These are phyloP conservation scores for Hyphopichia khmerensis DNA, from an alignment of 1,139 yeast genomes.

Conservation along the genomic window DNA sequence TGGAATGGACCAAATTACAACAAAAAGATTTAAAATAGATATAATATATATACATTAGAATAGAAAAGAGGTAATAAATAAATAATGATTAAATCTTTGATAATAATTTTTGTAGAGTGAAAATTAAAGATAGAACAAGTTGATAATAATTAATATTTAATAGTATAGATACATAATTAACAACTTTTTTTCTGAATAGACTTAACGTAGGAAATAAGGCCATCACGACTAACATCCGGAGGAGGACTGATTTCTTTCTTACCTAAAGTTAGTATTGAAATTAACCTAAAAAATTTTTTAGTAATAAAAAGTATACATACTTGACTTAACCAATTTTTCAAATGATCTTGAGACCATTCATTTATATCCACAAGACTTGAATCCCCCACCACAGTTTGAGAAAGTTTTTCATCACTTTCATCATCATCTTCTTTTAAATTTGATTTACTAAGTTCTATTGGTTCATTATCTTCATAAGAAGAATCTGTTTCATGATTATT, in stretches of 20 bases:
- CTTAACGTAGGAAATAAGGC: conserved; percentile 49
- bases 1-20: conserved; percentile 26
- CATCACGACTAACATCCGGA: conserved; percentile 45
- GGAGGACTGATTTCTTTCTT: conserved; percentile 51
- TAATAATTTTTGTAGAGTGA: neutral
- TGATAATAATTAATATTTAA: conserved; percentile 22
- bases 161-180: conserved; percentile 18
- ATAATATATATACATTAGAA: neutral
- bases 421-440: neutral
- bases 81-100: neutral
- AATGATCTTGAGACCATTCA: conserved; percentile 40
- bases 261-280: no score
- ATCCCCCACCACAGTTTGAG: conserved; percentile 6
- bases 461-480: conserved; percentile 20
- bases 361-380: conserved; percentile 27
- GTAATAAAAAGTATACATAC: conserved; percentile 22
- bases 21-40: neutral
- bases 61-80: no score
- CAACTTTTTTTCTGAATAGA: conserved; percentile 33
- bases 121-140: conserved; percentile 8
- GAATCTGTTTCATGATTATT: conserved; percentile 17
- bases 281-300: no score
- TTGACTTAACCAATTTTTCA: conserved; percentile 34
- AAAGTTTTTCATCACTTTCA: neutral
- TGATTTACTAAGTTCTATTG: conserved; percentile 19